phyloP scores from a whole-genome alignment of 805 yeast genomes.

The Wickerhamomyces chaumierensis region DNA sequence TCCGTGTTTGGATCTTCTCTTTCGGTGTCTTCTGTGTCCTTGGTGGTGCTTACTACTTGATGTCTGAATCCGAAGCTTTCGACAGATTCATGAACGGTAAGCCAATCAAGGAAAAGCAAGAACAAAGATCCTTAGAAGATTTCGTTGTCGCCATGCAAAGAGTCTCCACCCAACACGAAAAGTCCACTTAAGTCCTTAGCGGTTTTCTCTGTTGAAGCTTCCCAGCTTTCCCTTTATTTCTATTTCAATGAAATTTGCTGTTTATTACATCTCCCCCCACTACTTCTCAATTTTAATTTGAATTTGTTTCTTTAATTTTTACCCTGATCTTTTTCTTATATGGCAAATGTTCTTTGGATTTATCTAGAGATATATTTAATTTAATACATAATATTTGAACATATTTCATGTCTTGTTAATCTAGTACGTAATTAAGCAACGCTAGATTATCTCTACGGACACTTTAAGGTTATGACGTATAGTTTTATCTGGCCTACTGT shows the following conservation, averaged over 20 bases:
- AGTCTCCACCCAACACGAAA: constrained; percentile 84
- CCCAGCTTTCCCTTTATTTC: constrained; percentile 1
- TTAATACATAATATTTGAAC: constrained; percentile 1
- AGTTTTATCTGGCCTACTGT: no score
- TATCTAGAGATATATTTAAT: constrained; percentile 1
- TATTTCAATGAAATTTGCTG: constrained; percentile 1
- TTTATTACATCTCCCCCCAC: no score
- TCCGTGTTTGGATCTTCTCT: constrained; percentile 90
- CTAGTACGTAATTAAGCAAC: no score
- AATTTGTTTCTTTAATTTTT: constrained; percentile 3
- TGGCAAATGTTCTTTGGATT: constrained; percentile 2
- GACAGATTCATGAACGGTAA: constrained; percentile 82
- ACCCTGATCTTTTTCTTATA: constrained; percentile 2
- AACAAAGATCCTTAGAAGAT: constrained; percentile 68
- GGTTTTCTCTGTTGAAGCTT: constrained; percentile 3
- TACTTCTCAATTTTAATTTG: constrained; percentile 3
- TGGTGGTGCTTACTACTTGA: constrained; percentile 94
- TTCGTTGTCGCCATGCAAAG: constrained; percentile 80
- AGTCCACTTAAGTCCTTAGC: constrained; percentile 39
- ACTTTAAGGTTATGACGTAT: no score
- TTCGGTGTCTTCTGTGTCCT: constrained; percentile 93
- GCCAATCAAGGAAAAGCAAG: constrained; percentile 43
- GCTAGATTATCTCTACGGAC: no score
- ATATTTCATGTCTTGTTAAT: constrained; percentile 3
- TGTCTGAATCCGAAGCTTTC: constrained; percentile 72